phyloP scores from a whole-genome alignment of 176 grass and related monocot species.

The Oryza glumipatula region DNA sequence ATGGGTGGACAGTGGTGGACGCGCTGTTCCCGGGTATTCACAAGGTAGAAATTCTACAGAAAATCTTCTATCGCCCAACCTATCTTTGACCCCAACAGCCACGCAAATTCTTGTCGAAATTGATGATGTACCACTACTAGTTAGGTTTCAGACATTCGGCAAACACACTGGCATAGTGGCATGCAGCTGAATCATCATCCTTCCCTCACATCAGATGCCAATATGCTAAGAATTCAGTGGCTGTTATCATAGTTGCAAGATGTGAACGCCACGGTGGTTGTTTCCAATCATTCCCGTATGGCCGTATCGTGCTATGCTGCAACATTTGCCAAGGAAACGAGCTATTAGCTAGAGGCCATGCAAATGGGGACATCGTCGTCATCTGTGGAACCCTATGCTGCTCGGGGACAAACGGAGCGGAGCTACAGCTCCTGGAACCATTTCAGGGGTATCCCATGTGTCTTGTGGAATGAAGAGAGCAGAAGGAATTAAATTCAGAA shows the following conservation, averaged over 20 bases:
- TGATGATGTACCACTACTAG: neutral
- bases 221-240: conserved; percentile 24
- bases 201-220: neutral
- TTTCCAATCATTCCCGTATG: conserved; percentile 45
- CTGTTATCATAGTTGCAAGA: conserved; percentile 34
- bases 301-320: conserved; percentile 29
- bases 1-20: neutral
- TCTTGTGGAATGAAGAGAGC: neutral
- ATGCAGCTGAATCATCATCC: neutral
- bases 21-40: conserved; percentile 16
- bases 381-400: conserved; percentile 3
- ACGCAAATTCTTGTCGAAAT: neutral
- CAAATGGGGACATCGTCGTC: conserved; percentile 15
- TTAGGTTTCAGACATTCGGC: neutral
- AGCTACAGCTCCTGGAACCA: conserved; percentile 8
- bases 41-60: neutral
- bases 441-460: conserved; percentile 52
- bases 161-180: neutral
- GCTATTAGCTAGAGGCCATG: neutral
- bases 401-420: conserved; percentile 9
- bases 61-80: neutral
- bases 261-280: conserved; percentile 48
- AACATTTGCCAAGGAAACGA: conserved; percentile 2
- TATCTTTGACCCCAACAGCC: neutral
- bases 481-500: neutral